Base-by-base conservation (phyloP, 164 flowering plant genomes). In the Platanus orientalis region DNA sequence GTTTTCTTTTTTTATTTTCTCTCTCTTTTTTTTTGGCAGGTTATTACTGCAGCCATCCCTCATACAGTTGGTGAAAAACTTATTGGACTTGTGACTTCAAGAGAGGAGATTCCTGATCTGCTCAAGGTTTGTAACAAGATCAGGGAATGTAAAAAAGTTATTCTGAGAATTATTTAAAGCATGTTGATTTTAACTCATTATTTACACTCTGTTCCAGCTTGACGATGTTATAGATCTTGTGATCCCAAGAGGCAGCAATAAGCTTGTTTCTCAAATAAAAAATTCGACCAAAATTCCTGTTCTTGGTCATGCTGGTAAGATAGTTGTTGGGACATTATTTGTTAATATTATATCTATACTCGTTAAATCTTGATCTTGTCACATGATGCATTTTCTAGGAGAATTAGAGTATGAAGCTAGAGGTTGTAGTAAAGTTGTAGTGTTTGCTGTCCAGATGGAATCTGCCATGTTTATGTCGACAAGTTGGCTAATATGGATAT, bases 181-280 rank as follows among this genome's bases (percentile, higher is more conserved):
- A 58, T 54, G 21, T 45, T 40, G 12, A 16, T 32, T 17, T 40
- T 60, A 28, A 50, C 62, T 50, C 68, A 20, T 44, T n/a, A 16
- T 49, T 59, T 62, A 7, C 24, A 10, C 60, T 76, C 20, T 76
- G 44, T 47, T 61, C 53, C 85, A 95, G 99, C 91, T 88, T 75
- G 99, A 95, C 83, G 98, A 95, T 80, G 98, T 95, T 20, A 92
- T 95, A 66, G 99, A 95, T 81, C 96, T 95, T 34, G 99, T 95
- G 63, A 92, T 95, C 69, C 99, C 99, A 62, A 90, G 99, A 75
- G 99, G 99, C 70, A 95, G 98, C 82, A 95, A 95, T 68, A 88
- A 82, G 74, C 96, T 92, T 66, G 99, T 95, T 72, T 76, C 94
- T 70, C 92, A 95, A 73, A 90, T 95, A 44, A 92, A 90, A 78